Base-by-base conservation (phyloP, 768 basidiomycete species). In the Thelephora ganbajun region DNA sequence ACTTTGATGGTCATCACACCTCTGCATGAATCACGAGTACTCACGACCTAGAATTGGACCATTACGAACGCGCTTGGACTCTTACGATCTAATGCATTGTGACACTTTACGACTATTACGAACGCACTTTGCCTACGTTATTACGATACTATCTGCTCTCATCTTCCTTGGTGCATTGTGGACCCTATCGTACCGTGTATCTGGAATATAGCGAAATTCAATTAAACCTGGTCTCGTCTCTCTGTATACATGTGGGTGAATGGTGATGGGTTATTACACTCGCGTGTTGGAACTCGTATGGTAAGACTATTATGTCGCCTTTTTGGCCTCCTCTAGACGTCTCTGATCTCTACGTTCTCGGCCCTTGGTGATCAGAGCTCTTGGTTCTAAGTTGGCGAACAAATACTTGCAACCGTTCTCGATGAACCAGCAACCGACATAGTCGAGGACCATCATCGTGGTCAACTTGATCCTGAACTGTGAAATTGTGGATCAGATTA, bases 371-470 rank as follows among this genome's bases (percentile, higher is more conserved):
- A 97, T 71, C 73, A 97, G 78, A 39, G 71, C 64, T 59, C 83
- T 87, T 2, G 92, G 91, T 58, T 89, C 83, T 16, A 94, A 69
- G 55, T 88, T 79, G 11, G 92, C 91, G 62, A 98, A 94, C 23
- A 93, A 61, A 43, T 71, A 66, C 63, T 97, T 98, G 71, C 91
- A 92, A 6, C 68, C 60, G 44, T 71, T 71, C 61, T 99, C 93
- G 43, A 96, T 73, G 43, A 80, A 55, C 75, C 77, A 97, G 58
- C 93, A 97, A 0, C 88, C 90, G 5, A 63, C 76, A 53, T 96
- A 96, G 65, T 99, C 96, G 44, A 80, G 61, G 23, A 86, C 56
- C 96, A 99, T 99, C 39, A 79, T 71, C 9, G 66, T 52, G 0
- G 89, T 91, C 52, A 99, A 63, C 49, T 72, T 74, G 56, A 83